Evolutionary conservation across 768 basidiomycete species (phyloP), one percentile per base, ranked within the genome.

Genomic region (Obba rivulosa): DNA sequence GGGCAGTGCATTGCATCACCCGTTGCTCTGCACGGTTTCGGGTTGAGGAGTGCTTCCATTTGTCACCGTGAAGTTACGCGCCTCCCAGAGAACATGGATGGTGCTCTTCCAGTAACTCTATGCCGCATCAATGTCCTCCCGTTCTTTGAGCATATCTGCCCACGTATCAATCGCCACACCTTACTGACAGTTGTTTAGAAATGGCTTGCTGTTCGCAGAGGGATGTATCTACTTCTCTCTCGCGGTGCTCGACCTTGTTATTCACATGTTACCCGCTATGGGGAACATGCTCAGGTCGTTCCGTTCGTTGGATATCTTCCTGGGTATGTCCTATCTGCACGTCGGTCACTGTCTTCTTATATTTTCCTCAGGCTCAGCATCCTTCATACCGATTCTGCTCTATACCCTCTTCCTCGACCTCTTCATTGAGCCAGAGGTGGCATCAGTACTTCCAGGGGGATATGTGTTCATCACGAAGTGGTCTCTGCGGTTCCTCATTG

Each of bases 351-450:
- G 10, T 20, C 8, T 25, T 20, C 20, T 13, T 31, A 21, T 23
- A 34, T 14, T 24, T 8, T 20, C 25, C 45, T 28, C 23, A 62
- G 67, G 85, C 69, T 71, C 74, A 37, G 60, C 73, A 37, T 87
- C 88, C 3, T 83, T 79, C 57, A 58, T 83, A 20, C 85, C 87
- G 10, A 67, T 89, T 40, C 66, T 87, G 35, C 66, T 80, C 39
- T 87, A 83, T 66, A 78, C 71, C 17, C 46, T 75, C 46, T 86
- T 81, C 65, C 69, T 88, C 44, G 82, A 76, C 66, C 65, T 79
- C 46, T 75, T 87, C 51, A 72, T 78, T 22, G 65, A 69, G 41
- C 58, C 61, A 18, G 72, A 81, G 52, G 73, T 86, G 52, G 61
- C 82, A 38, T 69, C 73, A 41, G 60, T 62, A 34, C 69, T 87